Conservation (phyloP, 1,284 basidiomycete genomes). For the Tilletia walkeri region DNA sequence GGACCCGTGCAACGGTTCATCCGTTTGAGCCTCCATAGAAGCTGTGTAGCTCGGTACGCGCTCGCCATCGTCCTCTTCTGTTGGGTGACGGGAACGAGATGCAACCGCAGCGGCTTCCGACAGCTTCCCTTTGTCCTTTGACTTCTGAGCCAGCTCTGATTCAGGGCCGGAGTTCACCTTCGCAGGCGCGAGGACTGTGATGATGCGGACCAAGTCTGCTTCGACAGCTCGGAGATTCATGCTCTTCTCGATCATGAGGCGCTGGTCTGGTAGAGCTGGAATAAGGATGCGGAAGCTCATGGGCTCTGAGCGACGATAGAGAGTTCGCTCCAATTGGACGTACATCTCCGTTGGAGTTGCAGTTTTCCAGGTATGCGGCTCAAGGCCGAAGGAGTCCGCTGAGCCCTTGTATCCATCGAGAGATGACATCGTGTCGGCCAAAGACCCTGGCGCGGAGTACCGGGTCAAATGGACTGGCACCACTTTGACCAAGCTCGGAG, state of each 20-base stretch:
- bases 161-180: neutral
- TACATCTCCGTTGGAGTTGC: constrained; percentile 34
- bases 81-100: neutral
- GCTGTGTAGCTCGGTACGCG: constrained; percentile 3
- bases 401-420: constrained; percentile 19
- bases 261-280: constrained; percentile 36
- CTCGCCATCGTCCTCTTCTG: constrained; percentile 16
- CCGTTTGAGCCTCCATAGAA: neutral
- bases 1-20: neutral
- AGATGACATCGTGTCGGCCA: constrained; percentile 24
- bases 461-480: constrained; percentile 45
- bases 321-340: constrained; percentile 43
- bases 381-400: constrained; percentile 20
- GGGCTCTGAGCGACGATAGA: constrained; percentile 50
- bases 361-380: constrained; percentile 39
- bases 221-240: constrained; percentile 46
- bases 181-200: constrained; percentile 26
- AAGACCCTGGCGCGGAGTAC: constrained; percentile 38
- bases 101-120: neutral
- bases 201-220: constrained; percentile 45
- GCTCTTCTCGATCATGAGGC: constrained; percentile 36
- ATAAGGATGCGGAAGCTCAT: constrained; percentile 47
- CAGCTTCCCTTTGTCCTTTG: constrained; percentile 2
- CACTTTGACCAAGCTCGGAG: constrained; percentile 28
- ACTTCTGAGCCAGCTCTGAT: neutral